Base-by-base conservation (phyloP, 257 asterid genomes). In the Capsicum chinense region DNA sequence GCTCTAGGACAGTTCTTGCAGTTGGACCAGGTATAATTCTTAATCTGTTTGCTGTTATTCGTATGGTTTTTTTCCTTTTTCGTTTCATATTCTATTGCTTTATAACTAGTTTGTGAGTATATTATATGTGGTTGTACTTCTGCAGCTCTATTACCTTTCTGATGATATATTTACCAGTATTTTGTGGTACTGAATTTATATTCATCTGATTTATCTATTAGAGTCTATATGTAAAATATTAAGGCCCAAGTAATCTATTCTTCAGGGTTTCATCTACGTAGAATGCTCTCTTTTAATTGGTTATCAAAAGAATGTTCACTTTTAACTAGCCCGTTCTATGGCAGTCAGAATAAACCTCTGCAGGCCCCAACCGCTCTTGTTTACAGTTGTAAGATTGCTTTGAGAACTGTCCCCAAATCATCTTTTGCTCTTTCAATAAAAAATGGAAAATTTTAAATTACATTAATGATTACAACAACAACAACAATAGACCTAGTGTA, bases 1-100 rank as follows among this genome's bases (percentile, higher is more conserved):
- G 99, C 60, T 93, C 99, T 63, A 95, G 88, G 85, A 97, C 98
- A 3, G 98, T 97, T 88, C 98, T 97, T 82, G 98, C 98, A 59
- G 89, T 95, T 59, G 99, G 99, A 64, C 99, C 99, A 17, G 99
- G 99, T 97, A 84, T 56, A 92, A 85, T 85, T 83, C 52, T 44
- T 19, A 9, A 35, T 17, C n/a, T 64, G 19, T 62, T 58, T 85
- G 42, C 39, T 52, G 26, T 5, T 44, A 59, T 79, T 54, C 19
- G 35, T 59, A 78, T 59, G 21, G 2, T 26, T 16, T 47, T 35
- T 42, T 78, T 26, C 2, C 17, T 15, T 9, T 47, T 78, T 52
- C 50, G 26, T 79, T 64, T 37, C 14, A 11, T 17, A 63, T 71
- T 79, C 15, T 56, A 26, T 17, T 15, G 47, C 35, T 69, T 57